Evolutionary conservation across 345 rosid species (phyloP), one percentile per base, ranked within the genome.

Genomic region (Cardamine occulta): DNA sequence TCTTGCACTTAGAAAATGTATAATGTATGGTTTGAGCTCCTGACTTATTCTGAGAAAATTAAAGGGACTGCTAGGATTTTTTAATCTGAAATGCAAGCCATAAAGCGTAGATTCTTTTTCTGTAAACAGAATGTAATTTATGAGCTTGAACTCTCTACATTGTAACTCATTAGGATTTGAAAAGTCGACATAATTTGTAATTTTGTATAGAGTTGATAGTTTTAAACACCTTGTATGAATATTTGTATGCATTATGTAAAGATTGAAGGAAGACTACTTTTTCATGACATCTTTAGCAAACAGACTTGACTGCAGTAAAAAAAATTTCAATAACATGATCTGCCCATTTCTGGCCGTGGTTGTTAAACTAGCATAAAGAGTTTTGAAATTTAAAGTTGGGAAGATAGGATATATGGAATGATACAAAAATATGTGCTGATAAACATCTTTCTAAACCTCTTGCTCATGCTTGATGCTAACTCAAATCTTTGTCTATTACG

Each of bases 401-500:
- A 3, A 53, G 39, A 15, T 66, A 32, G 15, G 28, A 24, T n/a
- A 24, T 12, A 47, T 62, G 14, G 37, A 53, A 34, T 77, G 53
- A 48, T 70, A 14, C 35, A 13, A 40, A 44, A 8, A 18, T 17
- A 4, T 45, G 12, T 51, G 51, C 73, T 78, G 6, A 63, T 29
- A 17, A 44, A 13, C 15, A 55, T 56, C 55, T 24, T 64, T 21
- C 40, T 61, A 61, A 60, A 15, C 24, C 47, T 34, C 40, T 35
- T 34, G 19, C 19, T 34, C 26, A 32, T 72, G 13, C 68, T 23
- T 48, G 19, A 35, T 47, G 5, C 59, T 71, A 34, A 71, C 49
- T 37, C 34, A 45, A 19, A 1, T 40, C 17, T 39, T 18, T 67
- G 23, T 70, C 44, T 53, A 21, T 80, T 59, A 53, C 79, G 97